Evolutionary conservation across 805 yeast genomes (phyloP).

Genomic region (Candida xyloterini): DNA sequence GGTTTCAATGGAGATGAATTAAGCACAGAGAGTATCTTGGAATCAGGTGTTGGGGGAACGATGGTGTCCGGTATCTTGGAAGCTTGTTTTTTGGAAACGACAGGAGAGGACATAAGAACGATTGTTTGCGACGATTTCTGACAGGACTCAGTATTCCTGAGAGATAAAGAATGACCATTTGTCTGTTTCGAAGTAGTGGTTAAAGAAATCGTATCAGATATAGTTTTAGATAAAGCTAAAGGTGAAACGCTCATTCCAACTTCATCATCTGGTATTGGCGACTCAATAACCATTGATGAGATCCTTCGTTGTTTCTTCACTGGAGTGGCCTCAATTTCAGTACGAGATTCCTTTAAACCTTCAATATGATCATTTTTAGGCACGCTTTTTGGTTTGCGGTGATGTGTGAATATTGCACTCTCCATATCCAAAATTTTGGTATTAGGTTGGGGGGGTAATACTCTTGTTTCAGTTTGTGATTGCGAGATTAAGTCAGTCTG

Average conservation of each 20-base stretch:
- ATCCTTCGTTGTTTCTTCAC: conserved; percentile 14
- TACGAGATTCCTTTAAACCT: not conserved
- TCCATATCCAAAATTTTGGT: not conserved
- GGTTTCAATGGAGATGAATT: conserved; percentile 29
- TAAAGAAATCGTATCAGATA: too few species aligned
- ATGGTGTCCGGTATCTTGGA: not conserved
- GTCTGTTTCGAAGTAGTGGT: too few species aligned
- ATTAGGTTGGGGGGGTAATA: conserved; percentile 1
- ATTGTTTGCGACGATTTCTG: not conserved
- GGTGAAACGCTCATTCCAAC: not conserved
- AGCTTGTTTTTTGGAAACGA: not conserved
- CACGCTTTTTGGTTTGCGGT: not conserved
- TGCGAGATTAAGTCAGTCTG: conserved; percentile 13
- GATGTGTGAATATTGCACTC: conserved; percentile 1
- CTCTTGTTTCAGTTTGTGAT: not conserved
- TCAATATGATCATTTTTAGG: not conserved
- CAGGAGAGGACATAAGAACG: not conserved
- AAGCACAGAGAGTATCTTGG: not conserved
- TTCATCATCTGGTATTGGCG: not conserved
- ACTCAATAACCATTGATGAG: not conserved
- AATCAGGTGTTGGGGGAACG: not conserved
- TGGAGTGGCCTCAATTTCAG: conserved; percentile 33
- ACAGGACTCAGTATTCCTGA: too few species aligned
- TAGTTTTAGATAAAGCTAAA: too few species aligned
- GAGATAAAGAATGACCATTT: too few species aligned